A percentile compares a stretch with the other conserved stretches of the same genome.
phyloP scores from a whole-genome alignment of 2,329 filamentous ascomycete species.

The Teratosphaeria destructans region DNA sequence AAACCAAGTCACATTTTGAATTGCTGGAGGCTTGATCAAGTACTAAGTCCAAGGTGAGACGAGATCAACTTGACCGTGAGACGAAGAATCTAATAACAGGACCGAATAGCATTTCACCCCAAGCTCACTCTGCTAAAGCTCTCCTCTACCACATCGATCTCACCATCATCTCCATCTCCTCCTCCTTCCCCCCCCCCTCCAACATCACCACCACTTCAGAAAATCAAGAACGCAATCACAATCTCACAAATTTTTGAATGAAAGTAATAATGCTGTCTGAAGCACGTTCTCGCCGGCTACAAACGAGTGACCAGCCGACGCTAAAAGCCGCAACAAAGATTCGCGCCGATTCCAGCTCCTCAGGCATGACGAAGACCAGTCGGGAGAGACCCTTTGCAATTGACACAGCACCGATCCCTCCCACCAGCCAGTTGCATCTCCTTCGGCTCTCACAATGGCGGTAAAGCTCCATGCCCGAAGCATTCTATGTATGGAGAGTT shows the following conservation, averaged over 20 bases:
- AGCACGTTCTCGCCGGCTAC: background rate
- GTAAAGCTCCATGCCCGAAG: background rate
- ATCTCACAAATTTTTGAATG: background rate
- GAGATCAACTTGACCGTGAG: too few relatives aligned
- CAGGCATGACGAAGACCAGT: background rate
- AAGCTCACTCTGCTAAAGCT: background rate
- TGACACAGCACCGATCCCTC: background rate
- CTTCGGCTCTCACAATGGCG: background rate
- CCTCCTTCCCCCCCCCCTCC: background rate
- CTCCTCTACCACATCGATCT: background rate
- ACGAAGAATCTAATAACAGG: too few relatives aligned
- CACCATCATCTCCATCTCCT: background rate
- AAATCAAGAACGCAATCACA: background rate
- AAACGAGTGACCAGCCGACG: background rate
- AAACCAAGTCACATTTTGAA: too few relatives aligned
- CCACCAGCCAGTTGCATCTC: background rate
- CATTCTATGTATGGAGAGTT: background rate
- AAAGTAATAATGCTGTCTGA: background rate
- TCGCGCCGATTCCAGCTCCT: background rate
- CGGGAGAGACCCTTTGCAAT: background rate
- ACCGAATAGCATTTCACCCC: background rate
- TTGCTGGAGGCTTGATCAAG: too few relatives aligned
- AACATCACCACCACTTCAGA: too few relatives aligned
- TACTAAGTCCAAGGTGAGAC: too few relatives aligned
- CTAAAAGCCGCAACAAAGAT: background rate